Evolutionary conservation across 352 stramenopile genomes (phyloP).

Genomic region (Phytopythium litorale): DNA sequence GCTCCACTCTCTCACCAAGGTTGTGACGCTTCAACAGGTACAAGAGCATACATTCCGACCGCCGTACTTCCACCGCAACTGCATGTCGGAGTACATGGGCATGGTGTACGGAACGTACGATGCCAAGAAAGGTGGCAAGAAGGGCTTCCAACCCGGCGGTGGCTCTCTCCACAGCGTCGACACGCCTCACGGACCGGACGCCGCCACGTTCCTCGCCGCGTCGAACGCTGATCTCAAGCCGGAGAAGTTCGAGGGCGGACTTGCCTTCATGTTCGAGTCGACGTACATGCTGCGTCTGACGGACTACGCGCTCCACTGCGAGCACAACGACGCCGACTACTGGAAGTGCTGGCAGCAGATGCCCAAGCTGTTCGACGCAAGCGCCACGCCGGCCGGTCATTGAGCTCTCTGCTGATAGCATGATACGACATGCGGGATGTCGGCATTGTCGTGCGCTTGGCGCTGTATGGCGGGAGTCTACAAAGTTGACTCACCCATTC

Average conservation of each 20-base stretch:
- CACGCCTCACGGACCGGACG: slow-evolving; percentile 93
- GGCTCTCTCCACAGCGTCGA: slow-evolving; percentile 89
- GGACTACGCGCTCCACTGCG: slow-evolving; percentile 80
- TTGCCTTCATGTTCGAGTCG: slow-evolving; percentile 98
- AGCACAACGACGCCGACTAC: slow-evolving; percentile 90
- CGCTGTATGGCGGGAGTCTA: background rate
- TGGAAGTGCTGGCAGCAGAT: slow-evolving; percentile 93
- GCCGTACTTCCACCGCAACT: slow-evolving; percentile 96
- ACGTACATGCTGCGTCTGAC: slow-evolving; percentile 91
- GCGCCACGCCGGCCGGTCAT: background rate
- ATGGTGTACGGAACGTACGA: slow-evolving; percentile 96
- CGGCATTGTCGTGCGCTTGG: background rate
- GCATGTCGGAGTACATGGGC: slow-evolving; percentile 98
- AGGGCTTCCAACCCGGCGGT: slow-evolving; percentile 91
- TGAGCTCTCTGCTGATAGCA: background rate
- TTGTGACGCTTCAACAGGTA: slow-evolving; percentile 15
- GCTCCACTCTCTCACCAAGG: background rate
- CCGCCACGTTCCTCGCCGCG: slow-evolving; percentile 88
- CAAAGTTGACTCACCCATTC: background rate
- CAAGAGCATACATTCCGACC: slow-evolving; percentile 93
- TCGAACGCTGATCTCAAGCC: slow-evolving; percentile 81
- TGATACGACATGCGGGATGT: background rate
- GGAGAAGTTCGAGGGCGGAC: slow-evolving; percentile 88
- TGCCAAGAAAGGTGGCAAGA: slow-evolving; percentile 87
- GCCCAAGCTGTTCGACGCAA: slow-evolving; percentile 83